Conservation (phyloP, 371 early-diverging fungal genomes). For the Lichtheimia corymbifera region DNA sequence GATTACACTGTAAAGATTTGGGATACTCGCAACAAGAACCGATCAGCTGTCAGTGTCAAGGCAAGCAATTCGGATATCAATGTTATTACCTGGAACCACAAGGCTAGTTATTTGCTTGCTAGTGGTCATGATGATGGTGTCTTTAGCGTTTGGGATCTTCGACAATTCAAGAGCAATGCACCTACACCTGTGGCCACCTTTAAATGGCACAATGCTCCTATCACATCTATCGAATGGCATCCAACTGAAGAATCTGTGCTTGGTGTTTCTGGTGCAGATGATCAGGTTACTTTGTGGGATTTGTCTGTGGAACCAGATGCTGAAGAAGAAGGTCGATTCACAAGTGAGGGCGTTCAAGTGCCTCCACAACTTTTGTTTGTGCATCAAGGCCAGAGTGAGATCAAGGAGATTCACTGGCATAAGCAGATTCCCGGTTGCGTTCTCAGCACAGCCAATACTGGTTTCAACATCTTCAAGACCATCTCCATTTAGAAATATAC, state of each 20-base stretch:
- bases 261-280: conserved; percentile 93
- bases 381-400: conserved; percentile 90
- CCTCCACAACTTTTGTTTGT: conserved; percentile 96
- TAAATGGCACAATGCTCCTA: conserved; percentile 91
- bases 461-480: conserved; percentile 96
- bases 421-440: conserved; percentile 89
- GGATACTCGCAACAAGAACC: conserved; percentile 85
- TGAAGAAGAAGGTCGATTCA: conserved; percentile 75
- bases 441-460: conserved; percentile 84
- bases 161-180: conserved; percentile 58
- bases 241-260: conserved; percentile 91
- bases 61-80: conserved; percentile 92
- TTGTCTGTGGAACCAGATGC: conserved; percentile 92
- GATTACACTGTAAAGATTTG: conserved; percentile 93
- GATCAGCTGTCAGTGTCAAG: conserved; percentile 73
- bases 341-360: conserved; percentile 73
- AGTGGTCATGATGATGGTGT: conserved; percentile 93
- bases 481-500: conserved; percentile 81
- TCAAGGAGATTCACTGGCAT: conserved; percentile 98
- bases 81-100: conserved; percentile 93
- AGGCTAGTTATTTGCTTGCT: conserved; percentile 82
- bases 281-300: conserved; percentile 98
- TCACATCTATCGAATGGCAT: conserved; percentile 97
- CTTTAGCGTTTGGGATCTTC: conserved; percentile 95
- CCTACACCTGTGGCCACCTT: conserved; percentile 93